These are phyloP conservation scores for Posidonia oceanica DNA, from an alignment of 116 monocot species.

Conservation along the genomic window DNA sequence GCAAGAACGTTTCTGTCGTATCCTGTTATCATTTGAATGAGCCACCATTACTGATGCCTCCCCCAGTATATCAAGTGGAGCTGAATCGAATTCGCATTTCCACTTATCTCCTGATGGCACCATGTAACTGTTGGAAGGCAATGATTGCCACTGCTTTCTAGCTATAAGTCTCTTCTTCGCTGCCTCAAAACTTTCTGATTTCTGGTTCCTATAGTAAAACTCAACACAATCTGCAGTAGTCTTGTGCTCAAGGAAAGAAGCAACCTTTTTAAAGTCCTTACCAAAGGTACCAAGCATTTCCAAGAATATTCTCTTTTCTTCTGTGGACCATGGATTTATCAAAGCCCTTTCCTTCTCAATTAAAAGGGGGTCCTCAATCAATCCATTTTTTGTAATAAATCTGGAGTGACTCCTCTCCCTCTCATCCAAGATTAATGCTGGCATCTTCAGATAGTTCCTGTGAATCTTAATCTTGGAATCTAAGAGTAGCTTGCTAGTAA, in stretches of 20 bases:
- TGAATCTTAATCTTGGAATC: conserved; percentile 37
- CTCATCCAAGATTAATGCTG: conserved; percentile 57
- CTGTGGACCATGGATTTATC: conserved; percentile 81
- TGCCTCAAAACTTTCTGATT: conserved; percentile 63
- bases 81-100: conserved; percentile 36
- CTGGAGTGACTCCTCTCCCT: conserved; percentile 34
- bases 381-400: conserved; percentile 55
- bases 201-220: conserved; percentile 92
- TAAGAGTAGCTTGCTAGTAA: conserved; percentile 41
- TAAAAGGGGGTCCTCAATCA: conserved; percentile 60
- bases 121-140: conserved; percentile 34
- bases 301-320: conserved; percentile 71
- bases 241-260: conserved; percentile 72
- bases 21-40: conserved; percentile 13
- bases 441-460: conserved; percentile 70
- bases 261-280: conserved; percentile 81
- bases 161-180: conserved; percentile 44
- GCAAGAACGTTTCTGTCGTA: conserved; percentile 17
- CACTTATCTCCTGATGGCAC: conserved; percentile 48
- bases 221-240: conserved; percentile 90
- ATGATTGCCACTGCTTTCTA: conserved; percentile 30
- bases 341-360: conserved; percentile 51
- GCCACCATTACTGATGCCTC: conserved; percentile 28
- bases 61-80: conserved; percentile 48
- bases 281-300: conserved; percentile 71